Conservation (phyloP, 148 eudicot species). For the Fagopyrum esculentum region DNA sequence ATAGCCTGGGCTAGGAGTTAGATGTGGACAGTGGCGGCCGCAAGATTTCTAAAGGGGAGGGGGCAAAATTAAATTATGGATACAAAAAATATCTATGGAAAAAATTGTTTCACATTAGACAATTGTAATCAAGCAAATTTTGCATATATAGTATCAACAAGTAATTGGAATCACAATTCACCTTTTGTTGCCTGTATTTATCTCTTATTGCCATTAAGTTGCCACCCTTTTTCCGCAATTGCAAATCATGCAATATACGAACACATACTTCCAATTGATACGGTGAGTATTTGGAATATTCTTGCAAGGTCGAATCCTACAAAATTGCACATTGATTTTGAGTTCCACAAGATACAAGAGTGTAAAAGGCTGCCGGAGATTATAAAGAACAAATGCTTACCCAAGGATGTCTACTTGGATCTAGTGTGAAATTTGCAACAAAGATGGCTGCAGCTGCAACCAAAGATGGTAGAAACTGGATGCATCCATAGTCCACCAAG, state of each 20-base stretch:
- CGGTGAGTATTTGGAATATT: conserved; percentile 59
- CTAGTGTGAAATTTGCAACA: conserved; percentile 39
- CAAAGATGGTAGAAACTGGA: conserved; percentile 45
- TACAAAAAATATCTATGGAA: not conserved
- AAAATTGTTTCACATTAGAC: not conserved
- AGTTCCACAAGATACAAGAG: too few species aligned
- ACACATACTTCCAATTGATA: conserved; percentile 75
- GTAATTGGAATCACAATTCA: conserved; percentile 12
- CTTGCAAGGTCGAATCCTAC: conserved; percentile 50
- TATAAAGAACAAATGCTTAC: conserved; percentile 23
- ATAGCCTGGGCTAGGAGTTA: too few species aligned
- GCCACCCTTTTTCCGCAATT: conserved; percentile 47
- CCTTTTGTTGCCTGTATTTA: conserved; percentile 86
- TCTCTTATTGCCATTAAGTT: conserved; percentile 58
- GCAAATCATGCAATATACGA: conserved; percentile 61
- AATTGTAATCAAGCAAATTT: too few species aligned
- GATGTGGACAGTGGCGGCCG: too few species aligned
- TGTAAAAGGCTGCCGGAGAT: too few species aligned
- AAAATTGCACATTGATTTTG: not conserved
- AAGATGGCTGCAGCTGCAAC: conserved; percentile 59
- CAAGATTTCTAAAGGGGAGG: too few species aligned
- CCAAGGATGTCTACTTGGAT: conserved; percentile 42
- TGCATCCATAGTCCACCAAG: conserved; percentile 40
- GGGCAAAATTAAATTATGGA: too few species aligned
- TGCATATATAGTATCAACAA: not conserved